Percentiles rank a stretch among this genome's conserved stretches.
Evolutionary conservation across 179 eudicot species (phyloP).

Genomic region (Corrigiola litoralis): DNA sequence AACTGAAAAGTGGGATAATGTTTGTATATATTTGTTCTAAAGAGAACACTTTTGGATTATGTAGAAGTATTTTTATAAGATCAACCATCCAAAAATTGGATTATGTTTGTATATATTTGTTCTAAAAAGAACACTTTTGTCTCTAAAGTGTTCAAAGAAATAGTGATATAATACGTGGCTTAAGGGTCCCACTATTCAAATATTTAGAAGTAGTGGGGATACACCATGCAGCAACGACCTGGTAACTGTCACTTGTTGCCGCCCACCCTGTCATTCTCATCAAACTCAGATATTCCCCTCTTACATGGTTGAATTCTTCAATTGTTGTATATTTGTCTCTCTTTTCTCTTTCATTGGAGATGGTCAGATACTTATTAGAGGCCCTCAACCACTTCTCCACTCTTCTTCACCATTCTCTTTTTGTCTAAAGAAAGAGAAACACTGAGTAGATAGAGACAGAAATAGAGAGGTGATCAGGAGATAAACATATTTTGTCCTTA

Average conservation of each 20-base stretch:
- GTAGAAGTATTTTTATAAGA: too few relatives aligned
- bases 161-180: neutral
- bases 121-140: too few relatives aligned
- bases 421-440: slow-evolving; percentile 5
- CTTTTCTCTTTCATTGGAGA: neutral
- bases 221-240: slow-evolving; percentile 5
- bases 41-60: too few relatives aligned
- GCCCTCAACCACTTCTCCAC: slow-evolving; percentile 23
- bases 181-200: neutral
- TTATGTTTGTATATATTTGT: too few relatives aligned
- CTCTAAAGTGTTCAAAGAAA: neutral
- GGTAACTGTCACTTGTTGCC: slow-evolving; percentile 7
- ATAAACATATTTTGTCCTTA: neutral
- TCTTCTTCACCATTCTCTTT: neutral
- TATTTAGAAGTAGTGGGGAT: slow-evolving; percentile 14
- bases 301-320: slow-evolving; percentile 19
- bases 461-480: neutral
- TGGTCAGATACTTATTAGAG: slow-evolving; percentile 1
- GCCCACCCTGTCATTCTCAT: slow-evolving; percentile 8
- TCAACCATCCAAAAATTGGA: too few relatives aligned
- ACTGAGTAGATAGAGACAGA: neutral
- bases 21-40: too few relatives aligned
- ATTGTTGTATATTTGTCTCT: neutral
- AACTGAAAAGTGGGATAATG: too few relatives aligned
- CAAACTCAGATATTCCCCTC: slow-evolving; percentile 1